A percentile compares a stretch with the other conserved stretches of the same genome.
phyloP scores from a whole-genome alignment of 2,329 filamentous ascomycete genomes.

The Penicillium sp. region DNA sequence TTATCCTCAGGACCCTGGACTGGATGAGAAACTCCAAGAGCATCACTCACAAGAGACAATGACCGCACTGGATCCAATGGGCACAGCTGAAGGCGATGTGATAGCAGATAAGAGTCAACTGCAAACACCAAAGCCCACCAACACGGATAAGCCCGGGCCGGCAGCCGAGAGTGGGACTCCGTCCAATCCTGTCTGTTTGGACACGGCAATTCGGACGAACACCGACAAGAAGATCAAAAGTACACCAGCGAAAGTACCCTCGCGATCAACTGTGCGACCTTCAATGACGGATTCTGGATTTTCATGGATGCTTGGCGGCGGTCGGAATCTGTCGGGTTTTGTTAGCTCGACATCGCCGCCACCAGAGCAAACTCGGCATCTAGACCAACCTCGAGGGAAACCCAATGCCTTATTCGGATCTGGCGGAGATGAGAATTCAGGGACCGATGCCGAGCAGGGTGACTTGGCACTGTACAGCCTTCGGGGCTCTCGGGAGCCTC shows the following conservation, averaged over 20 bases:
- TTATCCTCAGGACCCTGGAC: constrained; percentile 7
- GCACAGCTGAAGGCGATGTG: not conserved
- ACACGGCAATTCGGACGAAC: constrained; percentile 4
- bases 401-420: constrained; percentile 37
- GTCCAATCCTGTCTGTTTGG: constrained; percentile 7
- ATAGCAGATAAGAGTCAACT: constrained; percentile 9
- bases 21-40: constrained; percentile 6
- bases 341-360: constrained; percentile 46
- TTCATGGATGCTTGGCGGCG: constrained; percentile 52
- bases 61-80: not conserved
- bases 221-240: constrained; percentile 10
- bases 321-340: constrained; percentile 46
- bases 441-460: constrained; percentile 35
- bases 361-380: constrained; percentile 44
- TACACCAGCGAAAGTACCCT: constrained; percentile 23
- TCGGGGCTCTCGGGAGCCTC: constrained; percentile 26
- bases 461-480: constrained; percentile 44
- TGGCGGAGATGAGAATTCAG: constrained; percentile 31
- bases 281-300: constrained; percentile 49
- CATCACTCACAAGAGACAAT: not conserved
- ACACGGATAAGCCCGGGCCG: constrained; percentile 11
- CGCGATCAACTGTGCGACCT: constrained; percentile 35
- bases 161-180: constrained; percentile 11
- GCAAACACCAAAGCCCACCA: not conserved
- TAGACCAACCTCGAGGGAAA: constrained; percentile 31